Evolutionary conservation across 129 eudicot species (phyloP), one percentile per base, ranked within the genome.

Genomic region (Flaveria sonorensis): DNA sequence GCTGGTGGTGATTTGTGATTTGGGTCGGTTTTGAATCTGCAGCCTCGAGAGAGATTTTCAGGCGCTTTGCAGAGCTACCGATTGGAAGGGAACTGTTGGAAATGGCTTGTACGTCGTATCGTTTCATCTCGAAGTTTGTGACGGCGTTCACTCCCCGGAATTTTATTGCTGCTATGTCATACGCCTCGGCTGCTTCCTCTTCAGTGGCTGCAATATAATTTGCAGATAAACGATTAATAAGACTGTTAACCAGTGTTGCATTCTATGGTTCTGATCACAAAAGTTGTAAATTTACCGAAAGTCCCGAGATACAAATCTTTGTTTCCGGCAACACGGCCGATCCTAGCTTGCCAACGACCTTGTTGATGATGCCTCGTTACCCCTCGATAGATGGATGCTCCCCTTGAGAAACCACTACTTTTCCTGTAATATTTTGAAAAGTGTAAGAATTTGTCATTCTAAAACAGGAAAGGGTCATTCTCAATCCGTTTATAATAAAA

Each of bases 121-220:
- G 92, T 72, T 77, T 91, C 99, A 94, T 94, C 84, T 94, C 99
- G 21, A 94, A 94, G 39, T 94, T 94, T 23, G 99, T 94, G 39
- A 94, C 99, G 0, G 99, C 99, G 21, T 94, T 94, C 63, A 88
- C 24, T 1, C 99, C 99, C 47, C 99, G 86, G 83, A 91, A 94
- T 79, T 94, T 94, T 52, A 94, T 94, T 19, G 99, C 99, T 20
- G 99, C 99, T 81, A 94, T 94, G 88, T 94, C 99, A 9, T 94
- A 94, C 0, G 99, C 99, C 85, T 94, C 99, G 1, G 99, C 99
- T 48, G 99, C 99, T 86, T 94, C 99, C 86, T 94, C 97, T 75
- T 94, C 99, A 1, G 99, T 94, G 18, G 99, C 99, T 94, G 85
- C 74, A 74, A 24, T 11, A 26, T 69, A 0, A 21, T 39, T 32